A percentile compares a stretch with the other conserved stretches of the same genome.
Conservation (phyloP, 257 asterid genomes). For the Parsonsia alboflavescens region DNA sequence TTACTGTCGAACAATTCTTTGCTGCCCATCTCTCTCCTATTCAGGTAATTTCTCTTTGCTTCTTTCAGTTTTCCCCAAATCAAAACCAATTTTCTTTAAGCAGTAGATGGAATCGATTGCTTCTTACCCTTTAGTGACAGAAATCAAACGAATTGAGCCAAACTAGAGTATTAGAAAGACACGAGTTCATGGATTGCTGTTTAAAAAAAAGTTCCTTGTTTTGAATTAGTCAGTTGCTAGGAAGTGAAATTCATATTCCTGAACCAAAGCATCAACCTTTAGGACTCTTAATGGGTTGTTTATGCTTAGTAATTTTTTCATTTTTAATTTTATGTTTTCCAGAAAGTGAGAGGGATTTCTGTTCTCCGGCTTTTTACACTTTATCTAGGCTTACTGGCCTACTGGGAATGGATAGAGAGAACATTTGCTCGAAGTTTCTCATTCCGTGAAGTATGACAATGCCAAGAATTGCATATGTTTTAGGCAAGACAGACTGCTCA, state of each 20-base stretch:
- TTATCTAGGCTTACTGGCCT: not conserved
- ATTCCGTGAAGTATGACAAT: not conserved
- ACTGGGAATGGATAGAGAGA: constrained; percentile 3
- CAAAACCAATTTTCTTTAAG: not conserved
- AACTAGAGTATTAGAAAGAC: no score
- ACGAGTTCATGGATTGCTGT: no score
- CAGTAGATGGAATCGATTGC: no score
- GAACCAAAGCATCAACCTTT: not conserved
- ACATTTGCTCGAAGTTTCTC: constrained; percentile 2
- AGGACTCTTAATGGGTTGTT: not conserved
- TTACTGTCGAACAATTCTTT: constrained; percentile 64
- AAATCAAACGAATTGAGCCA: no score
- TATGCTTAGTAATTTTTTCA: not conserved
- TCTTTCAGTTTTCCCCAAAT: not conserved
- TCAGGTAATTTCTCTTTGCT: constrained; percentile 36
- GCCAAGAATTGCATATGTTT: not conserved
- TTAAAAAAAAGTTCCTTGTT: not conserved
- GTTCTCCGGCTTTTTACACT: not conserved
- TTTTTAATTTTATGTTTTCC: not conserved
- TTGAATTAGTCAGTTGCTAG: not conserved
- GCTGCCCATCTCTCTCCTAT: constrained; percentile 77
- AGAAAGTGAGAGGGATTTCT: not conserved
- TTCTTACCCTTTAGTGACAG: no score
- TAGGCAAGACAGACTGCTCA: not conserved
- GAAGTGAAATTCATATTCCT: no score